Conservation (phyloP, 2,329 filamentous ascomycete species). For the Didymella exigua region DNA sequence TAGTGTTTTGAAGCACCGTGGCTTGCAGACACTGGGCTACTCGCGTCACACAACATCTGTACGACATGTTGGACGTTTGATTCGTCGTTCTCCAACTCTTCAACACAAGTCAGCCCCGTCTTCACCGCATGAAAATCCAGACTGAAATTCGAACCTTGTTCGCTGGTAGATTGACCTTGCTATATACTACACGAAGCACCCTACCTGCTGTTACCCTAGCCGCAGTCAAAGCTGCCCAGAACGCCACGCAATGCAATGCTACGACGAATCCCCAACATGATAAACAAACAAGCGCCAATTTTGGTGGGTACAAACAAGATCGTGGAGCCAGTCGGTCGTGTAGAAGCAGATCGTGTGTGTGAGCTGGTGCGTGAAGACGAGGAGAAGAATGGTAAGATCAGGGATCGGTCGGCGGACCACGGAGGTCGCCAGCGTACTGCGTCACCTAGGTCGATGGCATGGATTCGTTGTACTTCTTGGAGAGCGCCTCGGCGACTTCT, state of each 20-base stretch:
- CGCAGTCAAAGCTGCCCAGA: constrained; percentile 10
- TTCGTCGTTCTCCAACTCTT: too few relatives aligned
- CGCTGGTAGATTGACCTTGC: background rate
- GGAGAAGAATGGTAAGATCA: background rate
- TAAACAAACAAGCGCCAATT: constrained; percentile 14
- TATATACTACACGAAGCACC: constrained; percentile 14
- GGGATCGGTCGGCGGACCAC: background rate
- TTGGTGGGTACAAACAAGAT: constrained; percentile 4
- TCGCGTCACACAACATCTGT: background rate
- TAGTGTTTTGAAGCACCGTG: background rate
- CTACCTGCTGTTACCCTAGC: constrained; percentile 3
- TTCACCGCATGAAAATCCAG: too few relatives aligned
- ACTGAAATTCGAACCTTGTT: background rate
- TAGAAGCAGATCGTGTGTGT: background rate
- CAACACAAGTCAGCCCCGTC: too few relatives aligned
- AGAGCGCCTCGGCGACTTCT: constrained; percentile 40
- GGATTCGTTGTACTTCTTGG: constrained; percentile 36
- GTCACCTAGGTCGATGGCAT: constrained; percentile 23
- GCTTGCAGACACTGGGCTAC: background rate
- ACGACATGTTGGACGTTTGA: too few relatives aligned
- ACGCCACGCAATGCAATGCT: constrained; percentile 28
- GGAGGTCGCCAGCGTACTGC: background rate
- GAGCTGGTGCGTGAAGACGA: background rate
- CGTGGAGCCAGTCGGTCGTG: background rate
- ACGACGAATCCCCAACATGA: constrained; percentile 7